Conservation (phyloP, 2,329 filamentous ascomycete species). For the Talaromyces verruculosus region DNA sequence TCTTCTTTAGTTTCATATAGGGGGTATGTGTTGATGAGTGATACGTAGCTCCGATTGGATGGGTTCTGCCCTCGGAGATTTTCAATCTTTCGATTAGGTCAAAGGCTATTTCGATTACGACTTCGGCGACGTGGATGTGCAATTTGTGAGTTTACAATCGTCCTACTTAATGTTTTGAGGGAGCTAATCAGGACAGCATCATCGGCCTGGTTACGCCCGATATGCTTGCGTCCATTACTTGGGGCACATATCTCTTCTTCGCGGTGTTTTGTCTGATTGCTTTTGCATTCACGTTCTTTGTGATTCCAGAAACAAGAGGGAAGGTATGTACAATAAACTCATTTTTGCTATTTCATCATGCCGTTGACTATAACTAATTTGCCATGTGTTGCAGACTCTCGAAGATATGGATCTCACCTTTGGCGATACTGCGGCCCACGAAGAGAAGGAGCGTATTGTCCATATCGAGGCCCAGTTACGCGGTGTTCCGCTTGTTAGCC, state of each 20-base stretch:
- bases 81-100: slow-evolving; percentile 41
- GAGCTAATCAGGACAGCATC: slow-evolving; percentile 23
- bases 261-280: slow-evolving; percentile 40
- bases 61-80: slow-evolving; percentile 43
- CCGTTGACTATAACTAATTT: background rate
- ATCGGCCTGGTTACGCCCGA: slow-evolving; percentile 40
- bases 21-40: background rate
- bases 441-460: slow-evolving; percentile 41
- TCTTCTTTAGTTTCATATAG: background rate
- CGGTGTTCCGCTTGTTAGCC: slow-evolving; percentile 27
- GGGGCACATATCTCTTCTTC: slow-evolving; percentile 44
- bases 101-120: slow-evolving; percentile 42
- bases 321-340: slow-evolving; percentile 29
- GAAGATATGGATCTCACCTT: slow-evolving; percentile 58
- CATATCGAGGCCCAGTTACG: slow-evolving; percentile 41
- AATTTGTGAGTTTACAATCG: slow-evolving; percentile 34
- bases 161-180: background rate
- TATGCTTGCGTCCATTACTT: slow-evolving; percentile 40
- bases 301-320: slow-evolving; percentile 38
- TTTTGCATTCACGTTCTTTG: slow-evolving; percentile 37
- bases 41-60: slow-evolving; percentile 36
- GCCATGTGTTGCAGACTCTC: slow-evolving; percentile 40
- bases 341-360: background rate
- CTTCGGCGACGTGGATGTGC: slow-evolving; percentile 42
- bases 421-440: slow-evolving; percentile 39